Percentiles rank a stretch among this genome's conserved stretches.
Conservation (phyloP, 2,329 filamentous ascomycete genomes). For the Neoarthrinium moseri region DNA sequence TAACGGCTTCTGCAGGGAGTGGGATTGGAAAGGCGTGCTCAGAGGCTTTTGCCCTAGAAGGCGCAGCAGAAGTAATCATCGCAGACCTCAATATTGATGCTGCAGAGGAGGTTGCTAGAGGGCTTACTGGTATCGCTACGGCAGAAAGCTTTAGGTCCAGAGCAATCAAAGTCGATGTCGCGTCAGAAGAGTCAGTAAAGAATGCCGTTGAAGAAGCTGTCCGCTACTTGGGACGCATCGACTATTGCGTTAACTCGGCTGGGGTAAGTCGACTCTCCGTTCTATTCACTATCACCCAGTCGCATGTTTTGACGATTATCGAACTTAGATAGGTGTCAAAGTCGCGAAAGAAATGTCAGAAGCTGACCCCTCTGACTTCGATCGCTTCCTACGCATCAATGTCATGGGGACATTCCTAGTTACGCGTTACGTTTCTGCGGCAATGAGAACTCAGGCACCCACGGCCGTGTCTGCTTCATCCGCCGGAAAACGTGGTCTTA, state of each 20-base stretch:
- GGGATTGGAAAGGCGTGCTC: neutral
- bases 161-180: neutral
- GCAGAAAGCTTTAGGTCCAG: neutral
- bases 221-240: neutral
- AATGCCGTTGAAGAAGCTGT: neutral
- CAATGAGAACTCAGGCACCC: constrained; percentile 18
- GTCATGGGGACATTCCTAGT: constrained; percentile 17
- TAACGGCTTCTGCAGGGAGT: too few relatives aligned
- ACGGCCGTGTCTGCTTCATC: neutral
- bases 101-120: neutral
- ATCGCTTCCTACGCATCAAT: constrained; percentile 13
- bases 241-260: constrained; percentile 1
- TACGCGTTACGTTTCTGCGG: constrained; percentile 2
- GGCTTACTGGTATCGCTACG: neutral
- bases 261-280: neutral
- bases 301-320: neutral
- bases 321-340: neutral
- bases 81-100: neutral
- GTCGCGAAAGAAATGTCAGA: neutral
- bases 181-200: neutral
- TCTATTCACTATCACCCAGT: neutral
- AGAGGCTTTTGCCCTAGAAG: neutral
- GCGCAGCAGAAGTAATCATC: neutral
- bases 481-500: constrained; percentile 8
- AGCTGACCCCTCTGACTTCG: constrained; percentile 3